Percentiles rank a stretch among this genome's conserved stretches.
phyloP scores from a whole-genome alignment of 1,284 basidiomycete genomes.

The Kalmanozyma brasiliensis region DNA sequence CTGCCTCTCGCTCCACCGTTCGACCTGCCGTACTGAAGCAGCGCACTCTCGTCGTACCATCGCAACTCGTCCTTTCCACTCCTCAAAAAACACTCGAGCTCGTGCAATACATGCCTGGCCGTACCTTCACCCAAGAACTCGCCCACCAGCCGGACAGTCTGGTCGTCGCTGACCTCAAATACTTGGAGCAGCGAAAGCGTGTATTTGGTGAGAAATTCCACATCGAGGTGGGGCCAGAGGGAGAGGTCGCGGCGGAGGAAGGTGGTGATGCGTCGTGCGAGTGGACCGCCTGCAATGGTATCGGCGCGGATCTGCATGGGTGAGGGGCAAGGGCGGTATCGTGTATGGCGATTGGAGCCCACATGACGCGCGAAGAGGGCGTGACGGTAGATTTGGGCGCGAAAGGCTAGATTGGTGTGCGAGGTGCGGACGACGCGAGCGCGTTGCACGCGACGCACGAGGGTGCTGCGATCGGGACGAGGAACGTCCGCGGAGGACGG shows the following conservation, averaged over 20 bases:
- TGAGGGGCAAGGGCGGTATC: slow-evolving; percentile 49
- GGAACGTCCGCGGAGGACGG: too few relatives aligned
- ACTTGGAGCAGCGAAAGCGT: slow-evolving; percentile 56
- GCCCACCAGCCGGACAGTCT: slow-evolving; percentile 56
- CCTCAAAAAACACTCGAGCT: slow-evolving; percentile 55
- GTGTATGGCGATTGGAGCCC: slow-evolving; percentile 61
- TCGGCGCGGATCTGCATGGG: slow-evolving; percentile 38
- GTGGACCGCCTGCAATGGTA: not conserved
- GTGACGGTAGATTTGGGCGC: slow-evolving; percentile 59
- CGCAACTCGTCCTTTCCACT: slow-evolving; percentile 45
- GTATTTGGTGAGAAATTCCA: slow-evolving; percentile 64
- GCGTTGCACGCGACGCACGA: slow-evolving; percentile 2
- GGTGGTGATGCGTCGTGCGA: slow-evolving; percentile 26
- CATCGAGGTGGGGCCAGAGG: slow-evolving; percentile 62
- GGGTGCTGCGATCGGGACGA: not conserved
- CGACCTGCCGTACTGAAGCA: slow-evolving; percentile 17
- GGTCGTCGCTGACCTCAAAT: slow-evolving; percentile 54
- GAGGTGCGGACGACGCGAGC: not conserved
- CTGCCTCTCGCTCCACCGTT: not conserved
- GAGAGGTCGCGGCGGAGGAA: slow-evolving; percentile 65
- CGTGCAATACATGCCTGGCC: slow-evolving; percentile 62
- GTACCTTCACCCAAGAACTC: slow-evolving; percentile 58
- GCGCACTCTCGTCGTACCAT: slow-evolving; percentile 29
- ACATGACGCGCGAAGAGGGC: slow-evolving; percentile 61
- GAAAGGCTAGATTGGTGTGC: slow-evolving; percentile 33